Evolutionary conservation across 2,329 filamentous ascomycete species (phyloP).

Genomic region (Dactylellina drechsleri): DNA sequence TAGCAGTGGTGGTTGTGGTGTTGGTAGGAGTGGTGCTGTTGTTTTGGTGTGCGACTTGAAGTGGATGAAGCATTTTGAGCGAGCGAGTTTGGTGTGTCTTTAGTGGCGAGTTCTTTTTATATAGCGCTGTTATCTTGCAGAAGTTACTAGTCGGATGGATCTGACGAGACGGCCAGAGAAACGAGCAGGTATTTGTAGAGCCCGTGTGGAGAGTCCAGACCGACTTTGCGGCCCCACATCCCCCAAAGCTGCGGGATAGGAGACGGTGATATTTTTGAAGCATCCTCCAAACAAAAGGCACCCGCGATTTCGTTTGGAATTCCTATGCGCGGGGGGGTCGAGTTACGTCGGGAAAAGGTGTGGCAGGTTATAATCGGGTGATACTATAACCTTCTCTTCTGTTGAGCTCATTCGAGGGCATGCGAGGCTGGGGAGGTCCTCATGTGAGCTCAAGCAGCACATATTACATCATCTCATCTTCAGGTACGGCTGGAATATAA

Average conservation of each 20-base stretch:
- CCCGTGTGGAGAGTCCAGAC: constrained; percentile 6
- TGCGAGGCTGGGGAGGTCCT: constrained; percentile 34
- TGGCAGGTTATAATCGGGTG: constrained; percentile 45
- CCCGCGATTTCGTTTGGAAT: neutral
- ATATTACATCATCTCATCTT: no score
- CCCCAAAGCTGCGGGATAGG: constrained; percentile 32
- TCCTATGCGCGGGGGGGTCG: neutral
- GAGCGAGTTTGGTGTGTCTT: neutral
- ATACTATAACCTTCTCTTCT: constrained; percentile 18
- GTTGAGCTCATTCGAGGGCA: constrained; percentile 41
- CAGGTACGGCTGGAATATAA: no score
- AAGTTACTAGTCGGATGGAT: neutral
- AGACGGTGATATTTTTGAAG: constrained; percentile 35
- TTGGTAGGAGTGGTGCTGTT: constrained; percentile 1
- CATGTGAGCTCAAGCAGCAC: constrained; percentile 3
- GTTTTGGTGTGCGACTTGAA: constrained; percentile 34
- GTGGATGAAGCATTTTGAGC: constrained; percentile 44
- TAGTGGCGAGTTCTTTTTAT: neutral
- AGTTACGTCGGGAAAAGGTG: constrained; percentile 1
- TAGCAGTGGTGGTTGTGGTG: neutral
- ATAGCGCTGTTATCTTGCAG: neutral
- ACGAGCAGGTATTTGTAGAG: constrained; percentile 38
- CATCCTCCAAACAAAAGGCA: constrained; percentile 33
- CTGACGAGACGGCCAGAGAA: constrained; percentile 12
- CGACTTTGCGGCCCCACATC: constrained; percentile 38